Percentiles rank a stretch among this genome's conserved stretches.
Evolutionary conservation across 208 protist species (phyloP).

Genomic region (Borovskyia barvae): DNA sequence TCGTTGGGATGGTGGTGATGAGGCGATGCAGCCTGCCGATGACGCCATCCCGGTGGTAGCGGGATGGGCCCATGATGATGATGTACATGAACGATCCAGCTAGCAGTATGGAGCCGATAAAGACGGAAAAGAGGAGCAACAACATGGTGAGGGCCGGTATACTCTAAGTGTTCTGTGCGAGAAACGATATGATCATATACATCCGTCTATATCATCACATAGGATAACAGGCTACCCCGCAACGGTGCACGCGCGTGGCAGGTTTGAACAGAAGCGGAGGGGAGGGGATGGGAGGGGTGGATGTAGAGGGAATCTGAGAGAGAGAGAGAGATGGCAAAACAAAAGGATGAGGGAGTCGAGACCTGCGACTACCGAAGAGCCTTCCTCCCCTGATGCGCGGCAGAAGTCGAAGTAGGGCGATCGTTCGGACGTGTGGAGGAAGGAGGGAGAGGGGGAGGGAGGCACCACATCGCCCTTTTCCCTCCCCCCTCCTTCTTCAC

Average conservation of each 20-base stretch:
- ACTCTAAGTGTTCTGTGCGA: too few species aligned
- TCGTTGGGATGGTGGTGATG: slow-evolving; percentile 29
- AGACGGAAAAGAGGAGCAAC: slow-evolving; percentile 23
- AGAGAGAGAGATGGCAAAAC: not conserved
- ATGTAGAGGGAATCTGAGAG: not conserved
- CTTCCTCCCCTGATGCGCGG: too few species aligned
- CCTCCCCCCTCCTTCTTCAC: too few species aligned
- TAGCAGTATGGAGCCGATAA: slow-evolving; percentile 38
- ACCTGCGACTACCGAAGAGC: too few species aligned
- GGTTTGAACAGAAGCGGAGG: not conserved
- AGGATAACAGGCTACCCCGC: not conserved
- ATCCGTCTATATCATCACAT: too few species aligned
- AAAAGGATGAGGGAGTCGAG: too few species aligned
- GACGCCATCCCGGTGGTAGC: slow-evolving; percentile 83
- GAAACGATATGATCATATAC: too few species aligned
- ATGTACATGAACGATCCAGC: slow-evolving; percentile 78
- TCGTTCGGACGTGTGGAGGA: too few species aligned
- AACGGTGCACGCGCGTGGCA: not conserved
- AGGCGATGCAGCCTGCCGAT: slow-evolving; percentile 61
- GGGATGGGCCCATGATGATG: slow-evolving; percentile 86
- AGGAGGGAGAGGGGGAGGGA: too few species aligned
- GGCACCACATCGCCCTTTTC: too few species aligned
- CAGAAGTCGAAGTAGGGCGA: too few species aligned
- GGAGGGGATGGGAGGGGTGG: not conserved
- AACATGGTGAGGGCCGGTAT: too few species aligned